Base-by-base conservation (phyloP, 140 eudicot genomes). In the Flaveria floridana region DNA sequence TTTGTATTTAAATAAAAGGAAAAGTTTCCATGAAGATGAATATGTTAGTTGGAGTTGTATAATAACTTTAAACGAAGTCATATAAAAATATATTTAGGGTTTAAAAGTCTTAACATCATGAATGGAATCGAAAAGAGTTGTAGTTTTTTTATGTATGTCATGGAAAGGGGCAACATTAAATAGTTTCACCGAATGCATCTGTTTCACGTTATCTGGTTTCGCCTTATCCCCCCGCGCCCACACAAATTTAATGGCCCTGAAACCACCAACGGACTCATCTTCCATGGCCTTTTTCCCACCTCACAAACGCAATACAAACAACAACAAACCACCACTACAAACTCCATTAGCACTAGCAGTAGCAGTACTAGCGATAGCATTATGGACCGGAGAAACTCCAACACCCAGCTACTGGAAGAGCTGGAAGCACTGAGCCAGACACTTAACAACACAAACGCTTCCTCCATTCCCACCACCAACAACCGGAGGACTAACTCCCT, bases 391-490 rank as follows among this genome's bases (percentile, higher is more conserved):
- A 78, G 84, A 77, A 89, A 85, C 68, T 86, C 98, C 64, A 93
- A 79, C 83, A 86, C 91, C 12, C 93, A 88, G 50, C 80, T 93
- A 0, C 66, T 93, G 50, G 87, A 93, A 39, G 98, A 93, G 66
- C 91, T 93, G 7, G 97, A 93, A 80, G 87, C 89, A 16, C 91
- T 93, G 15, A 93, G 96, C 79, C 88, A 88, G 23, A 71, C 96
- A 16, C 84, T 90, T 0, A 86, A 83, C 85, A 89, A 87, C 70
- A 57, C 96, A 70, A 90, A 84, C 77, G 70, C 86, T 37, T 71
- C 96, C 0, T 68, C 80, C 4, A 16, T 80, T 26, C 25, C 25
- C 3, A 3, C 80, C 1, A 56, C 85, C 2, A 85, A 88, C 19
- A 55, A 44, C 14, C 85, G 97, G 42, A 79, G 98, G 77, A 90